Percentiles rank a stretch among this genome's conserved stretches.
Evolutionary conservation across 108 stramenopile genomes (phyloP).

Genomic region (Aurantiochytrium sp.): DNA sequence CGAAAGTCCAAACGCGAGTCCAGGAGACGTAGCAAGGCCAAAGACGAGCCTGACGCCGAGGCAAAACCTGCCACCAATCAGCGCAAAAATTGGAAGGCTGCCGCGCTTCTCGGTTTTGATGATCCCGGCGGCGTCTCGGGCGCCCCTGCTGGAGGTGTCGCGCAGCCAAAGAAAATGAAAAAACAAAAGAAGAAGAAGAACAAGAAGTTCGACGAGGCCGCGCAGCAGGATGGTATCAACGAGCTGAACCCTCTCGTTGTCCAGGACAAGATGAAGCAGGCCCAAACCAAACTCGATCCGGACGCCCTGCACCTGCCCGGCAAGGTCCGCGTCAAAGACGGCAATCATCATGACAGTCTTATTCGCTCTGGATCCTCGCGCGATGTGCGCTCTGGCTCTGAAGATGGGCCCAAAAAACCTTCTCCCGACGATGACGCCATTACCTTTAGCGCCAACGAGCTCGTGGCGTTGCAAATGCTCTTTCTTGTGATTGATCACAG

Average conservation of each 20-base stretch:
- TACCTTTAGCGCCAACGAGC: not conserved
- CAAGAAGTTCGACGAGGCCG: constrained; percentile 14
- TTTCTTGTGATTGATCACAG: not conserved
- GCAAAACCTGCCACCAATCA: not conserved
- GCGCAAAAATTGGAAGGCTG: not conserved
- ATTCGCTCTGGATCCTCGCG: not conserved
- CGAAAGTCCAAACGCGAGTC: not conserved
- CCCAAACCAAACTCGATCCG: not conserved
- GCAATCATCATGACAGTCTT: not conserved
- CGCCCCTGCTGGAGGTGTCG: not conserved
- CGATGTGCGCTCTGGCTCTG: not conserved
- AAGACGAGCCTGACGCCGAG: not conserved
- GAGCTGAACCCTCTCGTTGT: constrained; percentile 8
- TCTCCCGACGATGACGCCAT: not conserved
- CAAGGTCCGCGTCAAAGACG: not conserved
- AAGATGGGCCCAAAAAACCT: not conserved
- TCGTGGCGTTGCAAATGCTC: not conserved
- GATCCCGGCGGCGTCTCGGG: not conserved
- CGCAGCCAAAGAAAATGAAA: not conserved
- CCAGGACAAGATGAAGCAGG: constrained; percentile 16
- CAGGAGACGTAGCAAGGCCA: too few species aligned
- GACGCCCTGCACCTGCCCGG: not conserved
- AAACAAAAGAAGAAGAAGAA: constrained; percentile 9
- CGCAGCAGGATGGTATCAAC: not conserved
- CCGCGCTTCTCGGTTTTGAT: not conserved